These are phyloP conservation scores for Candida glaebosa DNA, from an alignment of 805 yeast genomes.

Conservation along the genomic window DNA sequence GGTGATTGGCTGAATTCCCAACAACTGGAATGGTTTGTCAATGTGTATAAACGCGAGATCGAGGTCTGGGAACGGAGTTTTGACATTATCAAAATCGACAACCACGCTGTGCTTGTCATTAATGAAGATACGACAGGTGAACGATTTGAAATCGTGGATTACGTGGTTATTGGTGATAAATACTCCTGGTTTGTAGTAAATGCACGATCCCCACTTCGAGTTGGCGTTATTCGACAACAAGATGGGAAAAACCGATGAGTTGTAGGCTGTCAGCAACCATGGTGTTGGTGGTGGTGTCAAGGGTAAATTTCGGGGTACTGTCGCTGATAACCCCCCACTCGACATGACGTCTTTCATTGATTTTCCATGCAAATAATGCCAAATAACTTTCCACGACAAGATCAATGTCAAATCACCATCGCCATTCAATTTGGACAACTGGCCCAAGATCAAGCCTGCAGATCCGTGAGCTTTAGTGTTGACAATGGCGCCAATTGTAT, in stretches of 20 bases:
- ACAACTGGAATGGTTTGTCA: constrained; percentile 10
- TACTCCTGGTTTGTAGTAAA: constrained; percentile 25
- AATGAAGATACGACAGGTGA: constrained; percentile 7
- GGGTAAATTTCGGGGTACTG: not conserved
- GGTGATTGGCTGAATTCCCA: not conserved
- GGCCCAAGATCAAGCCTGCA: constrained; percentile 39
- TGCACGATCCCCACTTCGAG: constrained; percentile 43
- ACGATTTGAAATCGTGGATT: constrained; percentile 8
- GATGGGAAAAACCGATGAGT: constrained; percentile 17
- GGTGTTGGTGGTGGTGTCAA: not conserved
- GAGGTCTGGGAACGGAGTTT: constrained; percentile 27
- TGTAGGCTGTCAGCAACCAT: not conserved
- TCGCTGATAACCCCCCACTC: constrained; percentile 1
- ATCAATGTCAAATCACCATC: constrained; percentile 42
- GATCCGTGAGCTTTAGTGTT: constrained; percentile 9
- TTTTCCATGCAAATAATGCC: constrained; percentile 5
- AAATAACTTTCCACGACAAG: constrained; percentile 24
- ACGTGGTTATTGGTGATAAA: constrained; percentile 45
- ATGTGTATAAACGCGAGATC: constrained; percentile 38
- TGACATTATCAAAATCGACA: constrained; percentile 17
- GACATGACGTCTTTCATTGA: constrained; percentile 1
- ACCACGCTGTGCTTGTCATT: constrained; percentile 5
- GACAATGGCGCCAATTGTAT: constrained; percentile 42
- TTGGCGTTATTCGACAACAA: constrained; percentile 6
- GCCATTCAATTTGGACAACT: constrained; percentile 36